A percentile compares a stretch with the other conserved stretches of the same genome.
phyloP scores from a whole-genome alignment of 805 yeast genomes.

The Kodamaea sagamina region DNA sequence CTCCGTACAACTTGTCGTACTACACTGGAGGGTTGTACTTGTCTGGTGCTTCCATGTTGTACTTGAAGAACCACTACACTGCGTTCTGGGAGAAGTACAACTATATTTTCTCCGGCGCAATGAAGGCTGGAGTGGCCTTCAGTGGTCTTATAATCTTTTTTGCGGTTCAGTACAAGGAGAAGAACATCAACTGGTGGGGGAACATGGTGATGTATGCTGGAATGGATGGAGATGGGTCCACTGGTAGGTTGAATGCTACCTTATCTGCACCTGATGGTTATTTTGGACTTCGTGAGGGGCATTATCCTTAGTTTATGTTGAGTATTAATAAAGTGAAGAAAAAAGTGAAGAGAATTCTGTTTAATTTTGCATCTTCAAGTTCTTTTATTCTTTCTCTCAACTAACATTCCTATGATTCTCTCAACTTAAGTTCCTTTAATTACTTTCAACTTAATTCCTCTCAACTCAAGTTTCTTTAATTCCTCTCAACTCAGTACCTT shows the following conservation, averaged over 20 bases:
- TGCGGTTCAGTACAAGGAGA: constrained; percentile 36
- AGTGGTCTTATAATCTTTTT: constrained; percentile 37
- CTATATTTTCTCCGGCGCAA: constrained; percentile 32
- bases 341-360: no score
- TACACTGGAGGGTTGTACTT: constrained; percentile 31
- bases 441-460: no score
- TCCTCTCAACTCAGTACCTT: no score
- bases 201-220: constrained; percentile 33
- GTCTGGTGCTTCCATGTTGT: constrained; percentile 30
- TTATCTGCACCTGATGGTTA: constrained; percentile 35
- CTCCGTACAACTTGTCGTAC: constrained; percentile 38
- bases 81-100: constrained; percentile 41
- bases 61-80: constrained; percentile 28
- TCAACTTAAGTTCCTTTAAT: no score
- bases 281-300: constrained; percentile 36
- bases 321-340: no score
- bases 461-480: no score
- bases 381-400: no score
- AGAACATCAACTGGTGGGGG: constrained; percentile 34
- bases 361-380: no score
- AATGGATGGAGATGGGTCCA: constrained; percentile 39
- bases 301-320: constrained; percentile 26
- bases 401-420: no score
- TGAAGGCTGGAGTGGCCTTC: constrained; percentile 39
- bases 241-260: constrained; percentile 24